phyloP scores from a whole-genome alignment of 2,329 filamentous ascomycete species.

The Exophiala sp. region DNA sequence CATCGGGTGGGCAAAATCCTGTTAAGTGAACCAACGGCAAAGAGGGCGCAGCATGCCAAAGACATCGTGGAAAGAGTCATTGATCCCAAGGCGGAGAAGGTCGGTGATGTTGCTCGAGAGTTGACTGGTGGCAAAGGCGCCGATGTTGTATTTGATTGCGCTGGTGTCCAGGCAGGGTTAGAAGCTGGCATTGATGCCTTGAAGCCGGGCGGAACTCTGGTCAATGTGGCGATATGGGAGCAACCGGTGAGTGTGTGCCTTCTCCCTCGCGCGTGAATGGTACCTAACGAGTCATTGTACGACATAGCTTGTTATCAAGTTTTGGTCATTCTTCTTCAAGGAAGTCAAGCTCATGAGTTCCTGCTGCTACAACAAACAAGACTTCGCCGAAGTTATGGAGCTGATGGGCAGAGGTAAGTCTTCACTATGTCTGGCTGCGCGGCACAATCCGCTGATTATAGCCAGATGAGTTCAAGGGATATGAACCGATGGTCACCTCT shows the following conservation, averaged over 20 bases:
- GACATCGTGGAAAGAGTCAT: constrained; percentile 47
- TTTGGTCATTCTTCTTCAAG: constrained; percentile 29
- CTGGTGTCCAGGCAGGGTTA: constrained; percentile 48
- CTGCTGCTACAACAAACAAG: constrained; percentile 32
- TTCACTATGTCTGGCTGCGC: neutral
- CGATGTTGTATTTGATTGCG: constrained; percentile 48
- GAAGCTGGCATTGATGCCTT: constrained; percentile 45
- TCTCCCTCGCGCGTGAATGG: too few species aligned
- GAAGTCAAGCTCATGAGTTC: constrained; percentile 32
- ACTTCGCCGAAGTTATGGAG: constrained; percentile 34
- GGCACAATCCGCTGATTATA: neutral
- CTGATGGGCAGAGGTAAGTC: constrained; percentile 30
- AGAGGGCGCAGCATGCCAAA: constrained; percentile 44
- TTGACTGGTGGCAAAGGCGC: constrained; percentile 40
- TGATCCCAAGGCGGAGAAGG: constrained; percentile 45
- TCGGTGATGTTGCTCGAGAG: constrained; percentile 35
- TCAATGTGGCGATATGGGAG: constrained; percentile 53
- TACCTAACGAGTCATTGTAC: too few species aligned
- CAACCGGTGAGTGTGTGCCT: constrained; percentile 37
- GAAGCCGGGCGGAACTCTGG: constrained; percentile 44
- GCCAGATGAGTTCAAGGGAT: constrained; percentile 32
- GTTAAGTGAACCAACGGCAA: constrained; percentile 45
- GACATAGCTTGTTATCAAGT: constrained; percentile 29
- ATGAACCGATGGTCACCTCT: constrained; percentile 33
- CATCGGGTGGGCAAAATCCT: constrained; percentile 40